Percentiles rank a stretch among this genome's conserved stretches.
Evolutionary conservation across 805 yeast genomes (phyloP).

Genomic region (Yamadazyma phyllophila): DNA sequence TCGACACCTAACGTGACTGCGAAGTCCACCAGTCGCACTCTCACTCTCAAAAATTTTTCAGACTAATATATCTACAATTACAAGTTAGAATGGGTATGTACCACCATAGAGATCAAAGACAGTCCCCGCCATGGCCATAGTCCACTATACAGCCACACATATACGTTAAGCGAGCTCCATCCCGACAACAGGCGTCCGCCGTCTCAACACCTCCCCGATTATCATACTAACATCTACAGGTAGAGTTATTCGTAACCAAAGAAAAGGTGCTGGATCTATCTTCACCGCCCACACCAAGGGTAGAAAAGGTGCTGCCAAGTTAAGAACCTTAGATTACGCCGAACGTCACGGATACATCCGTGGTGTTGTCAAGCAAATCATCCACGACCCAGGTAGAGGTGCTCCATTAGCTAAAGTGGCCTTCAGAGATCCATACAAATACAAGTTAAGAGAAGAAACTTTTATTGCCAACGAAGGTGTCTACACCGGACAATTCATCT

Average conservation of each 20-base stretch:
- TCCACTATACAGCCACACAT: too few species aligned
- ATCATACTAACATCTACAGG: constrained; percentile 38
- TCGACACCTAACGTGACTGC: too few species aligned
- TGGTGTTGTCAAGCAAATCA: constrained; percentile 97
- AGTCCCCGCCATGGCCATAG: too few species aligned
- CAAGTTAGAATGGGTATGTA: background rate
- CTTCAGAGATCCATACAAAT: constrained; percentile 99
- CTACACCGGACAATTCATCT: constrained; percentile 98
- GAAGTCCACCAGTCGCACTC: too few species aligned
- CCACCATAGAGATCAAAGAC: too few species aligned
- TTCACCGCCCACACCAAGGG: constrained; percentile 99
- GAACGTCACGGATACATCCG: constrained; percentile 99
- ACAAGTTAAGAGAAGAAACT: constrained; percentile 96
- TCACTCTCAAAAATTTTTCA: background rate
- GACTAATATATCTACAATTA: background rate
- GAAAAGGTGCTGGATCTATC: constrained; percentile 99
- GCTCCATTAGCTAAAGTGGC: constrained; percentile 99
- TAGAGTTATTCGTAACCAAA: constrained; percentile 99
- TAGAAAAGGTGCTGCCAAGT: constrained; percentile 99
- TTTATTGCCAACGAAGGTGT: constrained; percentile 99
- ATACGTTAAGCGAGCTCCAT: too few species aligned
- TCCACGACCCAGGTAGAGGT: constrained; percentile 99
- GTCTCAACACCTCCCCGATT: background rate
- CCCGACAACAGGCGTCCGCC: too few species aligned
- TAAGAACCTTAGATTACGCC: constrained; percentile 98